A percentile compares a stretch with the other conserved stretches of the same genome.
Conservation (phyloP, 371 early-diverging fungal genomes). For the Gilbertella persicaria region DNA sequence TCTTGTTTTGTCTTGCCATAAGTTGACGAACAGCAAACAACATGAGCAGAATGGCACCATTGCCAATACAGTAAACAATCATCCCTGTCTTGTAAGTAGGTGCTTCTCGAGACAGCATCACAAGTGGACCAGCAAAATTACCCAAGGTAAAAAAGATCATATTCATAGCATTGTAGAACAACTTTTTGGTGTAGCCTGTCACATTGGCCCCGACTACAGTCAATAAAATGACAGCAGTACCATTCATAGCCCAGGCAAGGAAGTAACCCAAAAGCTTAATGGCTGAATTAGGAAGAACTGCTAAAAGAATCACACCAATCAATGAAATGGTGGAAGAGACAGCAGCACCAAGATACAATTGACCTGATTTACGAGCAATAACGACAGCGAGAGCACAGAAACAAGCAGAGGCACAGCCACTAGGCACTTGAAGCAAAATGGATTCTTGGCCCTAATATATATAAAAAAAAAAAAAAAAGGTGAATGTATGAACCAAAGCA, state of each 20-base stretch:
- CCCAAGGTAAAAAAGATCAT: conserved; percentile 33
- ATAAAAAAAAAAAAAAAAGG: neutral
- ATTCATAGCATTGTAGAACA: conserved; percentile 33
- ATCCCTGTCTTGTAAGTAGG: conserved; percentile 40
- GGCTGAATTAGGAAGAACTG: conserved; percentile 20
- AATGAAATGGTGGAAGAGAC: conserved; percentile 19
- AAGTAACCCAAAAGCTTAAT: conserved; percentile 36
- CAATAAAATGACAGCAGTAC: conserved; percentile 27
- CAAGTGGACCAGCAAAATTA: conserved; percentile 37
- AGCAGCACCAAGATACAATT: conserved; percentile 20
- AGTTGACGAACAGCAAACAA: conserved; percentile 21
- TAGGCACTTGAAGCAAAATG: conserved; percentile 37
- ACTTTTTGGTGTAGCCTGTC: conserved; percentile 43
- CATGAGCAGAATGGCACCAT: conserved; percentile 25
- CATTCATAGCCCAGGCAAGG: conserved; percentile 29
- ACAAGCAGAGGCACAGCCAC: conserved; percentile 19
- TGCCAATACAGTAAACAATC: conserved; percentile 29
- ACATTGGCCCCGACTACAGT: conserved; percentile 34
- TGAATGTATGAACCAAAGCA: too few relatives aligned
- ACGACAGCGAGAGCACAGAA: conserved; percentile 13
- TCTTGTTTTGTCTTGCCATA: conserved; percentile 25
- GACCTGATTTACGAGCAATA: conserved; percentile 21
- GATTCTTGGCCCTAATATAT: conserved; percentile 23
- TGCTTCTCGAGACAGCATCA: conserved; percentile 20
- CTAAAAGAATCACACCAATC: conserved; percentile 31